Conservation (phyloP, 2,329 filamentous ascomycete species). For the Stemphylium lycopersici region DNA sequence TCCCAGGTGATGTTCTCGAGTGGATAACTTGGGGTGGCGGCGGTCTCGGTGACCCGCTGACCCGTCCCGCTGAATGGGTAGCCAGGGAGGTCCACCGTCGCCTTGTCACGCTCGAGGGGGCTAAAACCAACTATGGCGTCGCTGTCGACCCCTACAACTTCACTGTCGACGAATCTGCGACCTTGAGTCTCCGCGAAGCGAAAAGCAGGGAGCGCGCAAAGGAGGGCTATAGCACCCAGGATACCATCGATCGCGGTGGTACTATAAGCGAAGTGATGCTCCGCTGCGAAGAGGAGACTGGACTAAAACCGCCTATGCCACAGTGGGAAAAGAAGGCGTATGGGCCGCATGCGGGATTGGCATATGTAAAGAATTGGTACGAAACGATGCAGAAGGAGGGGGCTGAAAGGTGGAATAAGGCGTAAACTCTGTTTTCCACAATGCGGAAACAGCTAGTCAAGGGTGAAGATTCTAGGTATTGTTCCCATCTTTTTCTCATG, state of each 20-base stretch:
- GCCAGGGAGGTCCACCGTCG: conserved; percentile 55
- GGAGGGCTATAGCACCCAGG: conserved; percentile 21
- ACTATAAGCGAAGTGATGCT: conserved; percentile 48
- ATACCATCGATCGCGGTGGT: conserved; percentile 54
- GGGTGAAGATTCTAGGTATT: too few species aligned
- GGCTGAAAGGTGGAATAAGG: conserved; percentile 28
- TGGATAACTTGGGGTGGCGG: conserved; percentile 60
- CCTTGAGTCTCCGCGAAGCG: conserved; percentile 42
- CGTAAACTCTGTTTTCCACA: conserved; percentile 6
- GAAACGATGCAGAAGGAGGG: conserved; percentile 43
- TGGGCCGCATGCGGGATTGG: conserved; percentile 53
- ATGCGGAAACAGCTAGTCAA: too few species aligned
- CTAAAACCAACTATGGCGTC: conserved; percentile 54
- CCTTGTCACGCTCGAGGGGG: conserved; percentile 53
- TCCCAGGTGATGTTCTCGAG: conserved; percentile 54
- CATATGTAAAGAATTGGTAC: conserved; percentile 56
- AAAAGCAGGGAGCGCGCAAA: conserved; percentile 36
- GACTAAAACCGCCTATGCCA: conserved; percentile 49
- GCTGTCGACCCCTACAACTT: conserved; percentile 48
- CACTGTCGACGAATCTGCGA: conserved; percentile 47
- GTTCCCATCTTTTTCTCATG: too few species aligned
- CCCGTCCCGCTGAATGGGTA: conserved; percentile 52
- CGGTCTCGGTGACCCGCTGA: conserved; percentile 56
- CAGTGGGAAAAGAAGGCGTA: conserved; percentile 55
- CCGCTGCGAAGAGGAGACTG: conserved; percentile 51